These are phyloP conservation scores for Populus davidiana DNA, from an alignment of 345 rosid genomes.

Conservation along the genomic window DNA sequence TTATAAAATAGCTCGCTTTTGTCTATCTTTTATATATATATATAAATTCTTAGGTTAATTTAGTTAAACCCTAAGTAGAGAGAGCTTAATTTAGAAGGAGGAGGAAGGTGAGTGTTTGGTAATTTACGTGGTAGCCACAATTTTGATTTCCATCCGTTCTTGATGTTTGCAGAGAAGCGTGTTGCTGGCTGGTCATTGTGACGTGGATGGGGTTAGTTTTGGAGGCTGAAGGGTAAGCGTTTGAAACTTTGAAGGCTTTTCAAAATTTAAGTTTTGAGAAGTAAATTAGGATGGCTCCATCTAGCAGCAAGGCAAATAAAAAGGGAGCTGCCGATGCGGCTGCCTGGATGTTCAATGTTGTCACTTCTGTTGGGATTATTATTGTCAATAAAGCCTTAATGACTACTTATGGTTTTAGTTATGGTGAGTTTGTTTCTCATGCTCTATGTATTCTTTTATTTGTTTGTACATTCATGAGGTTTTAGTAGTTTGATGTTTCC, in stretches of 20 bases:
- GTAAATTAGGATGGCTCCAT: constrained; percentile 42
- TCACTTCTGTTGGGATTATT: constrained; percentile 92
- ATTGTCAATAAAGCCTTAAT: constrained; percentile 87
- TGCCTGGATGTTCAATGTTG: constrained; percentile 92
- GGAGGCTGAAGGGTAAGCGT: not conserved
- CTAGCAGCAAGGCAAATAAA: constrained; percentile 70
- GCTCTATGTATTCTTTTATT: not conserved
- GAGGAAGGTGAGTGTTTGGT: not conserved
- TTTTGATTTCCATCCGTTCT: not conserved
- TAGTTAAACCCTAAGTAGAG: not conserved
- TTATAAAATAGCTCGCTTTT: no score
- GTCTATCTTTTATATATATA: no score
- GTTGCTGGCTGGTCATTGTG: not conserved
- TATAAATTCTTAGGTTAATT: not conserved
- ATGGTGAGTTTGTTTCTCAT: constrained; percentile 42
- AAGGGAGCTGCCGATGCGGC: constrained; percentile 78
- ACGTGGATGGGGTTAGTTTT: not conserved
- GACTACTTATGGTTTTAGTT: constrained; percentile 84
- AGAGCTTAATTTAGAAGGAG: no score
- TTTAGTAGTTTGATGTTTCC: not conserved
- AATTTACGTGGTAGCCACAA: not conserved
- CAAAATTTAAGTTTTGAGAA: not conserved
- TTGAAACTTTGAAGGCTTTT: no score
- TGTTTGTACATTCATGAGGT: not conserved
- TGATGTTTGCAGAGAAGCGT: not conserved